Percentiles rank a stretch among this genome's conserved stretches.
phyloP scores from a whole-genome alignment of 1,139 yeast species.

The Hyphopichia burtonii region DNA sequence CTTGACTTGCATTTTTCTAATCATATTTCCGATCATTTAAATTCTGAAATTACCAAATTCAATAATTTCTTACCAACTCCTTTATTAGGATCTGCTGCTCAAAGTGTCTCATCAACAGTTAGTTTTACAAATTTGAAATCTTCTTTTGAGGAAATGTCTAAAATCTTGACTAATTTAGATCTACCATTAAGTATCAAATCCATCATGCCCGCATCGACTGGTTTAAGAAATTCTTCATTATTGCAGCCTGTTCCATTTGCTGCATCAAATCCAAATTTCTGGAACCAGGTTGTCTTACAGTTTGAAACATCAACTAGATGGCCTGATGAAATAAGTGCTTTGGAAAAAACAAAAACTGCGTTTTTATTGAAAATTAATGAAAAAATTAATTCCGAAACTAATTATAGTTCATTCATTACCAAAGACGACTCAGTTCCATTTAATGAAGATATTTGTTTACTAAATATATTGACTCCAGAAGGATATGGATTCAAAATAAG shows the following conservation, averaged over 20 bases:
- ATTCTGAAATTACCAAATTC: slow-evolving; percentile 42
- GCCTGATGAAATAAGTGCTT: slow-evolving; percentile 88
- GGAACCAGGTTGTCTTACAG: slow-evolving; percentile 78
- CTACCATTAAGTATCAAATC: slow-evolving; percentile 75
- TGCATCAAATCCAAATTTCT: slow-evolving; percentile 70
- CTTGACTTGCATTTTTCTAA: slow-evolving; percentile 62
- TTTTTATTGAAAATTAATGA: slow-evolving; percentile 75
- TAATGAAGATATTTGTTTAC: slow-evolving; percentile 54
- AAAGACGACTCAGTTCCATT: slow-evolving; percentile 70
- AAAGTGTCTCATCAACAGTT: slow-evolving; percentile 49
- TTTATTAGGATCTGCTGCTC: slow-evolving; percentile 54
- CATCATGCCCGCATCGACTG: slow-evolving; percentile 68
- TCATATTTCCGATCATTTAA: slow-evolving; percentile 40
- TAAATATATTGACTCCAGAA: slow-evolving; percentile 76
- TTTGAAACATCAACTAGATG: slow-evolving; percentile 89
- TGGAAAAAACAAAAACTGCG: slow-evolving; percentile 89
- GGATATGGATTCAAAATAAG: slow-evolving; percentile 82
- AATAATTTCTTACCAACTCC: slow-evolving; percentile 59
- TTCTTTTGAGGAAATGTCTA: slow-evolving; percentile 68
- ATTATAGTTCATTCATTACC: slow-evolving; percentile 56
- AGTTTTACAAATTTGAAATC: slow-evolving; percentile 57
- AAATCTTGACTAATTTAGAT: slow-evolving; percentile 49
- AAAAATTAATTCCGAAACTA: slow-evolving; percentile 47
- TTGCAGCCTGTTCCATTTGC: slow-evolving; percentile 85
- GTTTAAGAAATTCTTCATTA: slow-evolving; percentile 71